Evolutionary conservation across 2,329 filamentous ascomycete species (phyloP).

Genomic region (Calonectria hongkongensis): DNA sequence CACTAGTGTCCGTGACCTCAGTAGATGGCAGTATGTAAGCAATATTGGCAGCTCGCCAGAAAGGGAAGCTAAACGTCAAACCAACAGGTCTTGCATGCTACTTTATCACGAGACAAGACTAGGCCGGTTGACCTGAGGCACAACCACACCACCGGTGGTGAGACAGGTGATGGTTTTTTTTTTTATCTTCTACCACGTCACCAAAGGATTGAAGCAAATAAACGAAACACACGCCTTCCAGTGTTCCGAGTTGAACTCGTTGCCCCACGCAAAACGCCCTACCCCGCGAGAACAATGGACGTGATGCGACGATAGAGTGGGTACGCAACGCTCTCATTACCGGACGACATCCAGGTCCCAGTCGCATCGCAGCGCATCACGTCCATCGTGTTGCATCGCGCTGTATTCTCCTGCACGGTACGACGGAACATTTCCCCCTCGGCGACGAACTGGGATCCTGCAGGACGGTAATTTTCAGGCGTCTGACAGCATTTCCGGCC

Average conservation of each 20-base stretch:
- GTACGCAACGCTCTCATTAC: slow-evolving; percentile 1
- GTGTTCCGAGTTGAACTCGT: slow-evolving; percentile 18
- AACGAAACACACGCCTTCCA: neutral
- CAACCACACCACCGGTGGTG: slow-evolving; percentile 29
- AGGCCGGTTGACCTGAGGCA: slow-evolving; percentile 24
- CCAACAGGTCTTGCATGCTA: slow-evolving; percentile 12
- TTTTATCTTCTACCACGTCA: slow-evolving; percentile 24
- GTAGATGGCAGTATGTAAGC: neutral
- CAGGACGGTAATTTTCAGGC: slow-evolving; percentile 29
- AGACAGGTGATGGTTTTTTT: slow-evolving; percentile 11
- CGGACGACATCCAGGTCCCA: slow-evolving; percentile 1
- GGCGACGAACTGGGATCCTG: slow-evolving; percentile 22
- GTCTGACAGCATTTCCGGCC: slow-evolving; percentile 36
- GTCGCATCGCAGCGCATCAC: slow-evolving; percentile 8
- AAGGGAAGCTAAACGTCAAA: slow-evolving; percentile 18
- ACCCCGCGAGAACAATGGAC: slow-evolving; percentile 12
- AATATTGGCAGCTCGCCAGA: slow-evolving; percentile 29
- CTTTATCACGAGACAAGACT: slow-evolving; percentile 29
- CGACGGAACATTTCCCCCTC: neutral
- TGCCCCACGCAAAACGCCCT: neutral
- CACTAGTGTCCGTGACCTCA: neutral
- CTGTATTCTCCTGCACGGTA: slow-evolving; percentile 5
- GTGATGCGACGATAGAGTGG: slow-evolving; percentile 4
- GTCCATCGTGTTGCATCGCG: neutral
- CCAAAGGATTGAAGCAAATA: neutral